Evolutionary conservation across 2,329 filamentous ascomycete genomes (phyloP).

Genomic region (Fusarium nematophilum): DNA sequence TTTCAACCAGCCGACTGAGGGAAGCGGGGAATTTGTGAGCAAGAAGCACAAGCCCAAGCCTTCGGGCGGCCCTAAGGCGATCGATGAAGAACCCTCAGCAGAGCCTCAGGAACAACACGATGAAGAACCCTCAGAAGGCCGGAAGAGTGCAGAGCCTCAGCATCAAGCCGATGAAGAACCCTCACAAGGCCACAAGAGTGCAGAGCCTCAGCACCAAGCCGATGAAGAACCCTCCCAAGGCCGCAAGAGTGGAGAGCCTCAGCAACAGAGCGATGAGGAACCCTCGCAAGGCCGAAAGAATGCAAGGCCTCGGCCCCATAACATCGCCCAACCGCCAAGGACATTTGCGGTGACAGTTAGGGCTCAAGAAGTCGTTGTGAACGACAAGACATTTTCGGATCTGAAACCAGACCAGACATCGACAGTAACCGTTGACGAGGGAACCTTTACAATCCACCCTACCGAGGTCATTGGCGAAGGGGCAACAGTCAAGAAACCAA

Average conservation of each 20-base stretch:
- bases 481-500: slow-evolving; percentile 56
- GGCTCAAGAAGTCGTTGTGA: slow-evolving; percentile 59
- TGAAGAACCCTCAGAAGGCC: too few relatives aligned
- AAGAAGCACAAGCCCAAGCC: slow-evolving; percentile 37
- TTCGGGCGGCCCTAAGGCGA: slow-evolving; percentile 1
- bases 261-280: too few relatives aligned
- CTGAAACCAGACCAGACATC: slow-evolving; percentile 52
- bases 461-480: slow-evolving; percentile 58
- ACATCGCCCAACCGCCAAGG: slow-evolving; percentile 19
- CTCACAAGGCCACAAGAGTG: too few relatives aligned
- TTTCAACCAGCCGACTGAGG: slow-evolving; percentile 48
- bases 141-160: too few relatives aligned
- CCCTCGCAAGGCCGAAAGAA: background rate
- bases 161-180: too few relatives aligned
- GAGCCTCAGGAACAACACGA: too few relatives aligned
- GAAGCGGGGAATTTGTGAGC: slow-evolving; percentile 11
- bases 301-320: slow-evolving; percentile 9
- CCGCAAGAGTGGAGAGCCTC: too few relatives aligned
- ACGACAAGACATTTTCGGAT: slow-evolving; percentile 57
- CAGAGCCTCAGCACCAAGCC: too few relatives aligned
- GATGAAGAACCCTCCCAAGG: too few relatives aligned
- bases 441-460: slow-evolving; percentile 62
- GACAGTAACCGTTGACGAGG: slow-evolving; percentile 54
- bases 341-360: slow-evolving; percentile 57
- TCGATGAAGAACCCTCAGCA: too few relatives aligned